Percentiles rank a stretch among this genome's conserved stretches.
Conservation (phyloP, 352 stramenopile species). For the Elongisporangium undulatum region DNA sequence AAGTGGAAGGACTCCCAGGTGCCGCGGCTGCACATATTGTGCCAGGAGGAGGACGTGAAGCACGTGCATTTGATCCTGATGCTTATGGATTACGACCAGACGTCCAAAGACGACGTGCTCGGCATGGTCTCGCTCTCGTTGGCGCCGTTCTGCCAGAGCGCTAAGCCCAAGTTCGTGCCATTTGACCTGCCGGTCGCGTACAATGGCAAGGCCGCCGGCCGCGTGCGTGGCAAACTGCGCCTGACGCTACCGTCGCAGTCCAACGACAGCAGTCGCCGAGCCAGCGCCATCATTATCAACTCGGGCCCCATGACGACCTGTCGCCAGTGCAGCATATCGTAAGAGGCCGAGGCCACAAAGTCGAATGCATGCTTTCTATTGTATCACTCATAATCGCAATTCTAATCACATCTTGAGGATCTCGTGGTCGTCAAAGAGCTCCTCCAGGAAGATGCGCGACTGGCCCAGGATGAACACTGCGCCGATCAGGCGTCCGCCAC, state of each 20-base stretch:
- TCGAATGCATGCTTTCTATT: conserved; percentile 9
- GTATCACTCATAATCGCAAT: conserved; percentile 12
- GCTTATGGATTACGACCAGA: conserved; percentile 82
- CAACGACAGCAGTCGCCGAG: conserved; percentile 12
- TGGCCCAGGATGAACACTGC: conserved; percentile 82
- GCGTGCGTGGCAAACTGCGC: conserved; percentile 45
- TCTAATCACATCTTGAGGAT: conserved; percentile 28
- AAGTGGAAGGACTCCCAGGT: conserved; percentile 67
- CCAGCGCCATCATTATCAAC: conserved; percentile 15
- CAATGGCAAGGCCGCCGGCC: conserved; percentile 52
- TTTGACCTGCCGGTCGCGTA: conserved; percentile 48
- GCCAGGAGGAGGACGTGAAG: conserved; percentile 47
- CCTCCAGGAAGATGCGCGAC: conserved; percentile 62
- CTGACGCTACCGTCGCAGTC: conserved; percentile 40
- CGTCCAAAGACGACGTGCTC: conserved; percentile 66
- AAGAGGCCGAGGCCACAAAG: conserved; percentile 2
- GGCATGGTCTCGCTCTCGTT: conserved; percentile 57
- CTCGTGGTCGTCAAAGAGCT: conserved; percentile 60
- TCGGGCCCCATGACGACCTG: conserved; percentile 29
- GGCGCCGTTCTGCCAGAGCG: conserved; percentile 37
- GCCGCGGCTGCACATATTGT: conserved; percentile 53
- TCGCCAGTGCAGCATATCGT: conserved; percentile 44
- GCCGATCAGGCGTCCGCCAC: conserved; percentile 73
- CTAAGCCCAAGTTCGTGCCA: conserved; percentile 35
- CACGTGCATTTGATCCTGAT: conserved; percentile 67